These are phyloP conservation scores for Beauveria brongniartii DNA, from an alignment of 2,329 filamentous ascomycete genomes.

Conservation along the genomic window DNA sequence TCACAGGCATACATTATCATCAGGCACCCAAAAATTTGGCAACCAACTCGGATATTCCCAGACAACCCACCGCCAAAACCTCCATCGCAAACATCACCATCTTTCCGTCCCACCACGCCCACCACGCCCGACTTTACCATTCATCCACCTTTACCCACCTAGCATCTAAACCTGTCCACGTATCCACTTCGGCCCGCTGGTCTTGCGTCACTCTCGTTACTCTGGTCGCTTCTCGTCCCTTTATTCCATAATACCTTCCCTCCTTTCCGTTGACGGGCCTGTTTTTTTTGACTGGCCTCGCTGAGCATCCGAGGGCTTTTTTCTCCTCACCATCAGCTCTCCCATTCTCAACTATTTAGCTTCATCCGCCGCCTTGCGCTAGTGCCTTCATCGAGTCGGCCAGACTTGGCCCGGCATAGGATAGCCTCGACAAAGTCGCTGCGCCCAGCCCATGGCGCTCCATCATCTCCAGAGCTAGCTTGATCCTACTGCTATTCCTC, in stretches of 20 bases:
- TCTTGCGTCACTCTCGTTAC: conserved; percentile 10
- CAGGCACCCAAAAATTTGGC: background rate
- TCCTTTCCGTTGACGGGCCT: background rate
- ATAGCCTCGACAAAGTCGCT: background rate
- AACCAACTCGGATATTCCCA: background rate
- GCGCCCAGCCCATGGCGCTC: background rate
- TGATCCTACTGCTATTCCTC: background rate
- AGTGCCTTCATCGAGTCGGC: background rate
- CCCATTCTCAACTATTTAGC: background rate
- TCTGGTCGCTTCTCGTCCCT: background rate
- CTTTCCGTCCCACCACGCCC: background rate
- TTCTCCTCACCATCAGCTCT: background rate
- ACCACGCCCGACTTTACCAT: background rate
- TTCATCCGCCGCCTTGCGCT: background rate
- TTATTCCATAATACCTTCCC: background rate
- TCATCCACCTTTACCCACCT: conserved; percentile 1
- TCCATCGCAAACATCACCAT: conserved; percentile 8
- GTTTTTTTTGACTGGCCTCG: background rate
- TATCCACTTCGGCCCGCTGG: conserved; percentile 7
- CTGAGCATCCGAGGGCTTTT: background rate
- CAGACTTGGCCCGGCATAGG: background rate
- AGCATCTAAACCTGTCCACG: background rate
- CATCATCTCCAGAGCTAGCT: background rate
- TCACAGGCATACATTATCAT: background rate
- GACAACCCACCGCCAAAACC: background rate